Base-by-base conservation (phyloP, 345 rosid species). In the Euphorbia pulcherrima region DNA sequence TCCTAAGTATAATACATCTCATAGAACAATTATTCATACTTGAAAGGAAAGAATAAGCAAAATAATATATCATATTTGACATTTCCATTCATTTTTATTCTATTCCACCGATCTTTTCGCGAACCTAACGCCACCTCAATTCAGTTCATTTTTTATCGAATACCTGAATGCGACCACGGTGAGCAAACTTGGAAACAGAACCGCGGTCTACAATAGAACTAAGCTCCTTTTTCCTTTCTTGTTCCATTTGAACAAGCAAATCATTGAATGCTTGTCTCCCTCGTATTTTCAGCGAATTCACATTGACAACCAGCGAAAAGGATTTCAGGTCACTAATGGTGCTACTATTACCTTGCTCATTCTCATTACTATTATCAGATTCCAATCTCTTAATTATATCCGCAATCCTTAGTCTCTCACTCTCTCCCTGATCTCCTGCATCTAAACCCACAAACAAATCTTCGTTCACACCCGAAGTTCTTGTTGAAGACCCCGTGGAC, bases 161-260 rank as follows among this genome's bases (percentile, higher is more conserved):
- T 21, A 92, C 97, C 93, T 88, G 98, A 79, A 90, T 78, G 47
- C 97, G 79, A 11, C 98, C 93, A 14, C 89, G 88, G 40, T 90
- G 88, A 0, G 85, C 27, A 69, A 92, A 92, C 71, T 74, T 88
- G 0, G 98, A 83, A 53, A 90, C 97, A 20, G 80, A 39, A 23
- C 73, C 86, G 17, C 92, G 87, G 20, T 79, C 81, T 1, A 5
- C 50, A 33, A 92, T 51, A n/a, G 55, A 46, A 12, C 64, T 80
- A 20, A 92, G 72, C 73, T 92, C 98, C 35, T 69, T 81, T 0
- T 72, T 78, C 62, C 88, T 83, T 29, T 86, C 88, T 39, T 86
- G 82, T 62, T 79, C 86, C 73, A 88, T 79, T n/a, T 71, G 83
- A 66, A 73, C 28, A 33, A 90, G 85, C 72, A 92, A 81, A 75